Evolutionary conservation across 2,329 filamentous ascomycete genomes (phyloP).

Genomic region (Pseudogymnoascus sp.): DNA sequence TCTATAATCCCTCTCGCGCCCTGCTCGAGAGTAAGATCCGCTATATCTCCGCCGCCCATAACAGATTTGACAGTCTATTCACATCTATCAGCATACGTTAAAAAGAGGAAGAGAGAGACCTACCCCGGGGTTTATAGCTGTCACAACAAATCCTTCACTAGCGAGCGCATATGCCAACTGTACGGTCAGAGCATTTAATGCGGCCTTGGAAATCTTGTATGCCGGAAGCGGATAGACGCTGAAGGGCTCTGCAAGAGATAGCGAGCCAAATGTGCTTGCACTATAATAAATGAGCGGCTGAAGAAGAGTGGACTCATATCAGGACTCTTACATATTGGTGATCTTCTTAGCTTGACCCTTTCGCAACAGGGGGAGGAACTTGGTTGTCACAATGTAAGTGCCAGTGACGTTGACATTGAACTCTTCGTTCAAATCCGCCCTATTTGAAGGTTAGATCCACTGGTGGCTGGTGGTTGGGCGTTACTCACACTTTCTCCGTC

Average conservation of each 20-base stretch:
- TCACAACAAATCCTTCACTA: background rate
- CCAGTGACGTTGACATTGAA: conserved; percentile 1
- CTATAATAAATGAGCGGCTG: background rate
- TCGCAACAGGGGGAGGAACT: conserved; percentile 19
- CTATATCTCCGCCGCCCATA: conserved; percentile 2
- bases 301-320: background rate
- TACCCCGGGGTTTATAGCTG: background rate
- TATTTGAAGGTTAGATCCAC: background rate
- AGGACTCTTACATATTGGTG: background rate
- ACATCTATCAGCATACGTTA: background rate
- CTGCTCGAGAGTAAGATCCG: conserved; percentile 9
- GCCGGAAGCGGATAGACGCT: background rate
- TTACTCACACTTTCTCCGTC: conserved; percentile 7
- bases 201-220: conserved; percentile 16
- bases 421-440: background rate
- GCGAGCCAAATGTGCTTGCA: background rate
- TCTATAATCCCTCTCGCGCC: conserved; percentile 8
- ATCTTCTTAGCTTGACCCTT: conserved; percentile 12
- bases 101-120: background rate
- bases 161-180: background rate
- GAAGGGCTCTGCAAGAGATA: background rate
- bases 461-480: no score
- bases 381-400: background rate
- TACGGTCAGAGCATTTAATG: conserved; percentile 17
- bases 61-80: conserved; percentile 1